phyloP scores from a whole-genome alignment of 371 early-diverging fungal species.

The Homolaphlyctis polyrhiza region DNA sequence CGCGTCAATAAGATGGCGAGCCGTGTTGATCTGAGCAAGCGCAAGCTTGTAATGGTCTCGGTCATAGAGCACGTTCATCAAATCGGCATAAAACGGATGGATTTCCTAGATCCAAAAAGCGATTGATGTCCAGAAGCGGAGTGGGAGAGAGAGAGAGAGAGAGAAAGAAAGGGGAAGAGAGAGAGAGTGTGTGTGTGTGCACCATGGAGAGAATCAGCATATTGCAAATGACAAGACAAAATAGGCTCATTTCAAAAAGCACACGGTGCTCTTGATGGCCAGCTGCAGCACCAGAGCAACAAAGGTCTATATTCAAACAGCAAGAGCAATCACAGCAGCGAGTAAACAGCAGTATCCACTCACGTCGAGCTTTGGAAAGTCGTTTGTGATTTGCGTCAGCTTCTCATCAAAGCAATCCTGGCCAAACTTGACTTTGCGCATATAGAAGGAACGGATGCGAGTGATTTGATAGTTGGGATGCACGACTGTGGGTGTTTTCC shows the following conservation, averaged over 20 bases:
- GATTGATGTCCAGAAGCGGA: too few relatives aligned
- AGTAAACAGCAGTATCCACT: too few relatives aligned
- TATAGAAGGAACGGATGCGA: conserved; percentile 98
- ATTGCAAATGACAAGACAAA: conserved; percentile 2
- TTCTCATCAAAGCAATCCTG: conserved; percentile 97
- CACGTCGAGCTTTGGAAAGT: conserved; percentile 99
- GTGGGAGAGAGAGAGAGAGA: too few relatives aligned
- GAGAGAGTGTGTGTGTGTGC: neutral
- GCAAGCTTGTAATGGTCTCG: conserved; percentile 99
- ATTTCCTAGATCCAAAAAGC: conserved; percentile 70
- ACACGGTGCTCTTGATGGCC: neutral
- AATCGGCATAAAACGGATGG: conserved; percentile 99
- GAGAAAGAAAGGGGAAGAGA: conserved; percentile 5
- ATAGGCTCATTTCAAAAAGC: neutral
- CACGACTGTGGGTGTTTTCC: conserved; percentile 99
- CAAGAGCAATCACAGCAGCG: too few relatives aligned
- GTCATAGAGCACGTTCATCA: conserved; percentile 99
- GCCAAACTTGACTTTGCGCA: conserved; percentile 99
- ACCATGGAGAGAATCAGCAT: neutral
- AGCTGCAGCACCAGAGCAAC: too few relatives aligned
- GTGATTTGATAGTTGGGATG: conserved; percentile 94
- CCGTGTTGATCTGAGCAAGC: conserved; percentile 98
- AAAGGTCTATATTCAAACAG: too few relatives aligned
- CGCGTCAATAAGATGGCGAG: conserved; percentile 91
- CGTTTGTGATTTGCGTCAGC: conserved; percentile 86